Conservation (phyloP, 2,329 filamentous ascomycete species). For the Alternaria atra region DNA sequence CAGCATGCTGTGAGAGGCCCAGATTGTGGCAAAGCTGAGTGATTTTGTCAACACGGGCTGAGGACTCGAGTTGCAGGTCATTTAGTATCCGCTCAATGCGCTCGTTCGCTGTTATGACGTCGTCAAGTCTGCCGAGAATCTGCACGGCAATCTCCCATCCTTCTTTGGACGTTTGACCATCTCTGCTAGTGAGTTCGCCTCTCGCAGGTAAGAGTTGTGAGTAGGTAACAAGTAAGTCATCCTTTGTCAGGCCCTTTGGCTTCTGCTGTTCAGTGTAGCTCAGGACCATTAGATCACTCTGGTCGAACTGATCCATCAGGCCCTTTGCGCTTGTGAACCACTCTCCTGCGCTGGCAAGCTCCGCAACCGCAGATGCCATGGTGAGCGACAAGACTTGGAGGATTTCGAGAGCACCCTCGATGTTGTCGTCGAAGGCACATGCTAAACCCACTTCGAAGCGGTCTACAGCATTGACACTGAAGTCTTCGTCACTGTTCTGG, state of each 20-base stretch:
- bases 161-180: constrained; percentile 57
- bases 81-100: constrained; percentile 78
- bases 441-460: constrained; percentile 82
- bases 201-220: constrained; percentile 68
- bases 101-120: constrained; percentile 73
- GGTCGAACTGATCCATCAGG: constrained; percentile 74
- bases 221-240: constrained; percentile 80
- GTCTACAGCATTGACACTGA: constrained; percentile 79
- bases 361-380: constrained; percentile 78
- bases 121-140: constrained; percentile 82
- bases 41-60: constrained; percentile 79
- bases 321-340: constrained; percentile 72
- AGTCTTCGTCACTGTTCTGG: constrained; percentile 70
- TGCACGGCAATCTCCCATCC: constrained; percentile 92
- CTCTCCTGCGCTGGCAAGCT: constrained; percentile 81
- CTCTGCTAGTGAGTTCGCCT: constrained; percentile 51
- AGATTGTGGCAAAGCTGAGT: constrained; percentile 80
- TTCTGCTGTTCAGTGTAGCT: constrained; percentile 61
- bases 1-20: constrained; percentile 79
- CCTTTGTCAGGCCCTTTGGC: constrained; percentile 68
- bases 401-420: constrained; percentile 77
- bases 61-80: constrained; percentile 74
- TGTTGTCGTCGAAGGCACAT: constrained; percentile 82
- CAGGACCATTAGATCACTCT: constrained; percentile 85
- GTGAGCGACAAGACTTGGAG: constrained; percentile 83